A percentile compares a stretch with the other conserved stretches of the same genome.
Evolutionary conservation across 495 filamentous ascomycete species (phyloP).

Genomic region (Xylaria bambusicola): DNA sequence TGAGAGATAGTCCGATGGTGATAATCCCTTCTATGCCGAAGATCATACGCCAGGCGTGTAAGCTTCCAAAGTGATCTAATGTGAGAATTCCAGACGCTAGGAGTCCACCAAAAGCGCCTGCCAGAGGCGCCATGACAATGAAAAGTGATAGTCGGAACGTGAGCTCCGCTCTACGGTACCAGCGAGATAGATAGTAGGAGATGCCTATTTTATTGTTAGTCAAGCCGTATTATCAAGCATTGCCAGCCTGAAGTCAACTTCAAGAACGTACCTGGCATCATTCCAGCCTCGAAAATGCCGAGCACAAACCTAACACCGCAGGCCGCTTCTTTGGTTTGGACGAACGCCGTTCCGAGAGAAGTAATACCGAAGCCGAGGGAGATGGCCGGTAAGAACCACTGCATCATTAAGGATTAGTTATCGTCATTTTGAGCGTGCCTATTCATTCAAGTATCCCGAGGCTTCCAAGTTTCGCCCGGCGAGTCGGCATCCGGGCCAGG

Average conservation of each 20-base stretch:
- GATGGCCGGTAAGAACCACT: slow-evolving; percentile 63
- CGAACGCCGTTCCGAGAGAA: slow-evolving; percentile 45
- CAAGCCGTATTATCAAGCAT: not conserved
- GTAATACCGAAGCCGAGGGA: slow-evolving; percentile 48
- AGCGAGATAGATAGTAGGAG: slow-evolving; percentile 69
- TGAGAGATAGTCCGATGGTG: slow-evolving; percentile 55
- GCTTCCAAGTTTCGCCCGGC: too few relatives aligned
- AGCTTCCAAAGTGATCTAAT: slow-evolving; percentile 50
- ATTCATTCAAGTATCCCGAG: not conserved
- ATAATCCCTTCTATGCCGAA: slow-evolving; percentile 67
- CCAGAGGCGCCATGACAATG: slow-evolving; percentile 70
- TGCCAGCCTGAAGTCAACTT: too few relatives aligned
- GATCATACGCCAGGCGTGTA: slow-evolving; percentile 66
- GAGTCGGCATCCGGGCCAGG: not conserved
- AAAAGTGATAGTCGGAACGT: slow-evolving; percentile 71
- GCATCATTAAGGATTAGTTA: not conserved
- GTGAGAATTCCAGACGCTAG: slow-evolving; percentile 63
- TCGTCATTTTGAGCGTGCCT: too few relatives aligned
- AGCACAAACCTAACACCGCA: slow-evolving; percentile 57
- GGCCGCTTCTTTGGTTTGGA: slow-evolving; percentile 37
- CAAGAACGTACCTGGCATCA: slow-evolving; percentile 59
- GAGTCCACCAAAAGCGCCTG: slow-evolving; percentile 71
- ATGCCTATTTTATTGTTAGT: slow-evolving; percentile 44
- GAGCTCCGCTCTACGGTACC: slow-evolving; percentile 69
- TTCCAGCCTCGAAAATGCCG: slow-evolving; percentile 67